Conservation (phyloP, 2,329 filamentous ascomycete species). For the Trichoderma breve region DNA sequence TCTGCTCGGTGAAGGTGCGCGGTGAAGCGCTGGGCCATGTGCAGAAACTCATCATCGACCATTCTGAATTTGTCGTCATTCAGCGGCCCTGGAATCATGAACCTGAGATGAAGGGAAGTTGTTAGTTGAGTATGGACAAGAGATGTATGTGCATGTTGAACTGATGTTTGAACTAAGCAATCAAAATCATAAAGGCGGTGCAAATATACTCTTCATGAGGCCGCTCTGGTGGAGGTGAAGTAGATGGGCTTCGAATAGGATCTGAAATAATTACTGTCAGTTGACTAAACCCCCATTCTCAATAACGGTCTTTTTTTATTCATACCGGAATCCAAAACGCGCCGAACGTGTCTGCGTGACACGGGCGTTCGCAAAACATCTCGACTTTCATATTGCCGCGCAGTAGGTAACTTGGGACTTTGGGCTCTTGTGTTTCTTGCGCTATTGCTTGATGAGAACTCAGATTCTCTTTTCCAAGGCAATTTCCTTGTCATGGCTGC, state of each 20-base stretch:
- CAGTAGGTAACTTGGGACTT: neutral
- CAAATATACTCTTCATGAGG: slow-evolving; percentile 48
- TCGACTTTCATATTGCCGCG: neutral
- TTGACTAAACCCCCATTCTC: neutral
- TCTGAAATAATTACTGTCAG: slow-evolving; percentile 20
- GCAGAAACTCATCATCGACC: slow-evolving; percentile 78
- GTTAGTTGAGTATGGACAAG: neutral
- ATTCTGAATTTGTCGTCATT: slow-evolving; percentile 75
- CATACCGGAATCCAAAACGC: slow-evolving; percentile 28
- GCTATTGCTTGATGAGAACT: neutral
- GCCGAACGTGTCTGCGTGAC: slow-evolving; percentile 14
- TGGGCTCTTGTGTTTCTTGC: neutral
- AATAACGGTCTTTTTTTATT: neutral
- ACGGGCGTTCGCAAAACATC: neutral
- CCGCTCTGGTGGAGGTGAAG: slow-evolving; percentile 52
- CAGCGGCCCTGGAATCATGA: slow-evolving; percentile 63
- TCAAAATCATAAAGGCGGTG: neutral
- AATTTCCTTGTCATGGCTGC: slow-evolving; percentile 15
- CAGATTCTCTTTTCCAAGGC: slow-evolving; percentile 5
- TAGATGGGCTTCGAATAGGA: slow-evolving; percentile 42
- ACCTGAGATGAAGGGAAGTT: slow-evolving; percentile 35
- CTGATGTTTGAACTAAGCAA: neutral
- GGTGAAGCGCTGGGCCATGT: slow-evolving; percentile 67
- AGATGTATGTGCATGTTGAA: neutral
- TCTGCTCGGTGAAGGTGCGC: slow-evolving; percentile 74